Conservation (phyloP, 805 yeast genomes). For the Debaryomyces castellii region DNA sequence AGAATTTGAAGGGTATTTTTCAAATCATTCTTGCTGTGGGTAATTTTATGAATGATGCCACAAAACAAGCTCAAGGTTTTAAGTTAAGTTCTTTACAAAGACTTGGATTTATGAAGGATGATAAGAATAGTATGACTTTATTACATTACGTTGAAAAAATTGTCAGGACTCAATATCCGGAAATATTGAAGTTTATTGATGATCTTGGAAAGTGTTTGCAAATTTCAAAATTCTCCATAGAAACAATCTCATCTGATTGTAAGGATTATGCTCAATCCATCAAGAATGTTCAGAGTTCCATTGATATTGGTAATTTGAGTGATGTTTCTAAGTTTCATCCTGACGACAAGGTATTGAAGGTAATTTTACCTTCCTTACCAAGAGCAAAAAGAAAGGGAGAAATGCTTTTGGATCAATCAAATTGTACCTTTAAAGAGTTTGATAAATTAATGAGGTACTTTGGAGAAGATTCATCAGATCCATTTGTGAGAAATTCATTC, state of each 20-base stretch:
- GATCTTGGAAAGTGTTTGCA: conserved; percentile 55
- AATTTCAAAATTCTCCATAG: conserved; percentile 61
- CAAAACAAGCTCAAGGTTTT: conserved; percentile 70
- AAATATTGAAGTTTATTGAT: conserved; percentile 56
- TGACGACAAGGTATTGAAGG: conserved; percentile 55
- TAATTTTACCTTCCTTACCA: conserved; percentile 52
- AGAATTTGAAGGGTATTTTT: conserved; percentile 55
- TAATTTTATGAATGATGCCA: conserved; percentile 72
- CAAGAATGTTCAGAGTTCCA: conserved; percentile 50
- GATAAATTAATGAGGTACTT: conserved; percentile 64
- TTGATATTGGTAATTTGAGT: conserved; percentile 64
- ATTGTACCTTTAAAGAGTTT: conserved; percentile 50
- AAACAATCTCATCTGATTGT: conserved; percentile 60
- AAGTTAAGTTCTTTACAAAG: conserved; percentile 67
- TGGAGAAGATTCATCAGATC: conserved; percentile 66
- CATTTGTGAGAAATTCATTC: conserved; percentile 56
- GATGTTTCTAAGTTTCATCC: conserved; percentile 66
- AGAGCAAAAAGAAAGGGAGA: conserved; percentile 56
- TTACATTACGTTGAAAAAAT: conserved; percentile 73
- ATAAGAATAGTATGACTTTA: conserved; percentile 65
- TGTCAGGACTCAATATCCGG: conserved; percentile 65
- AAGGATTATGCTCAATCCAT: conserved; percentile 51
- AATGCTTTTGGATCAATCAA: conserved; percentile 49
- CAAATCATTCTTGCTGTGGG: conserved; percentile 72
- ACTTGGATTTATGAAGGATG: conserved; percentile 70